Evolutionary conservation across 306 rosid species (phyloP), one percentile per base, ranked within the genome.

Genomic region (Corylus avellana): DNA sequence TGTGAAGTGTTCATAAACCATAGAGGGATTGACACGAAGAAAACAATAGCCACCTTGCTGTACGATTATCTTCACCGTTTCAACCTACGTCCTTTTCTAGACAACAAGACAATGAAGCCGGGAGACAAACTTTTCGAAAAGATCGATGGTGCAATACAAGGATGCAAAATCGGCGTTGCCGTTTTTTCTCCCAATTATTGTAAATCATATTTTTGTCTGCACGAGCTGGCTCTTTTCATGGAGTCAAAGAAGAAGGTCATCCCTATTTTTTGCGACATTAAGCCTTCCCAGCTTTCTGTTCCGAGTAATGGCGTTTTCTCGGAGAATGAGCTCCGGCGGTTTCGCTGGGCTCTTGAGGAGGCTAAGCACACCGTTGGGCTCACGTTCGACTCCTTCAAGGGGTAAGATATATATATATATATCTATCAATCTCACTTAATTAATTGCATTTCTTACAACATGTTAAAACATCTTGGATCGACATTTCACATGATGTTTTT

Each of bases 1-100:
- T 92, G 93, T 25, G 97, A 93, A 32, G 96, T 93, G 62, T 95
- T 95, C 84, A 80, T 95, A 0, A 95, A 95, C 72, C 99, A 93
- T 3, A 79, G 98, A 71, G 87, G 97, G 51, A 68, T 82, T 2
- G 98, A 95, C 87, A 95, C 98, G 0, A 92, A 95, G 54, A 80
- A 79, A 75, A 93, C 96, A 0, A 75, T 95, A 16, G 93, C 92
- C 1, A 85, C 91, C 4, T 48, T 90, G 80, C 88, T 95, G 0
- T 95, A 95, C 29, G 94, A 95, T 61, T 85, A 89, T 69, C 85
- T 95, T 42, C 47, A 77, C 6, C 59, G 86, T 9, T 12, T 81
- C 8, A 87, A 89, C 3, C 58, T 88, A 3, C 69, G 81, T 6
- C 91, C 98, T 4, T 95, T 95, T 76, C 70, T 95, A 78, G 98